Conservation (phyloP, 768 basidiomycete species). For the Leucosporidium scottii region DNA sequence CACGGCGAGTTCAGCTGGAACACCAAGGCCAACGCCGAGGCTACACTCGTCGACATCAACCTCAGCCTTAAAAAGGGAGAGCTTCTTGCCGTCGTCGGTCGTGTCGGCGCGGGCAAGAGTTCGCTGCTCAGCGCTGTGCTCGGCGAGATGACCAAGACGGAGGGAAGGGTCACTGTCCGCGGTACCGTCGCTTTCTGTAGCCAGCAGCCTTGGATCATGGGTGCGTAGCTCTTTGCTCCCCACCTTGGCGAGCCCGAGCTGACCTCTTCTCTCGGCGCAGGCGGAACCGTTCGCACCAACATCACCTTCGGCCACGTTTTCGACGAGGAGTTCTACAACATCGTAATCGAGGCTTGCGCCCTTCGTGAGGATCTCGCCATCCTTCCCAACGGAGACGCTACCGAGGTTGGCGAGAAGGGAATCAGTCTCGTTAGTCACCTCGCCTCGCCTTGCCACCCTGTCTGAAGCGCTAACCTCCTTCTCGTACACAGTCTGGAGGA, state of each 20-base stretch:
- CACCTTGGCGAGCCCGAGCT: not conserved
- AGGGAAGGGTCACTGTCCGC: constrained; percentile 60
- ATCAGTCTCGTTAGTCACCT: constrained; percentile 42
- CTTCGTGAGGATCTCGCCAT: constrained; percentile 70
- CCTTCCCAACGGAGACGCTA: constrained; percentile 69
- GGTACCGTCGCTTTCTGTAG: constrained; percentile 36
- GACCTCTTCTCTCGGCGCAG: constrained; percentile 41
- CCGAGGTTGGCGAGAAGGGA: constrained; percentile 79
- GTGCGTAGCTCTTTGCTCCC: not conserved
- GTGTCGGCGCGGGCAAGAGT: constrained; percentile 79
- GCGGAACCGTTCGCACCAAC: constrained; percentile 79
- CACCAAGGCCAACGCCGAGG: constrained; percentile 44
- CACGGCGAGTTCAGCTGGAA: constrained; percentile 79
- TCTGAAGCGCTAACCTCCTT: constrained; percentile 32
- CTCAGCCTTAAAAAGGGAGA: constrained; percentile 63
- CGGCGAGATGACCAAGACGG: constrained; percentile 48
- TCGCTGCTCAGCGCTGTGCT: constrained; percentile 24
- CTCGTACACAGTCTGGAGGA: constrained; percentile 52
- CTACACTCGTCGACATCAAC: constrained; percentile 70
- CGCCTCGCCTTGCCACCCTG: constrained; percentile 34
- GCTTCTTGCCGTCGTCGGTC: constrained; percentile 73
- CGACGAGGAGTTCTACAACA: constrained; percentile 73
- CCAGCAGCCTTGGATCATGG: constrained; percentile 52
- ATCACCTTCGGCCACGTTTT: constrained; percentile 86
- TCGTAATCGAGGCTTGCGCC: constrained; percentile 84